Conservation (phyloP, 2,329 filamentous ascomycete genomes). For the Aspergillus cejpii region DNA sequence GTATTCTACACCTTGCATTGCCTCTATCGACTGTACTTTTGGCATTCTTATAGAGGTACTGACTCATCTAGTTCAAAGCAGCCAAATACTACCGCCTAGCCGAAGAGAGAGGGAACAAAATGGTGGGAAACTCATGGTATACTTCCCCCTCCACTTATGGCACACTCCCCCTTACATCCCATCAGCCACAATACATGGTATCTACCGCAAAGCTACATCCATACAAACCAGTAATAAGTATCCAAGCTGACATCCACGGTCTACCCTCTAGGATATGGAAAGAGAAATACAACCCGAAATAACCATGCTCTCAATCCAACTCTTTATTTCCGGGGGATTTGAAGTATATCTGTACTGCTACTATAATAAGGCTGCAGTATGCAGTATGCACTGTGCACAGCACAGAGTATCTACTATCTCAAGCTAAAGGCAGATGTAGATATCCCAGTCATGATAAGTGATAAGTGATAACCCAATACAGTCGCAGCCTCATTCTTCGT, state of each 20-base stretch:
- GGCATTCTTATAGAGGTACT: constrained; percentile 7
- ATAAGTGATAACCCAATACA: constrained; percentile 10
- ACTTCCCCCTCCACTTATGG: constrained; percentile 25
- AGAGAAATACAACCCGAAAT: constrained; percentile 71
- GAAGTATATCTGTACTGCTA: no score
- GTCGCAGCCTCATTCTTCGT: constrained; percentile 14
- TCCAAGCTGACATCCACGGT: constrained; percentile 19
- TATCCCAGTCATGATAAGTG: no score
- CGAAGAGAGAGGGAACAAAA: constrained; percentile 82
- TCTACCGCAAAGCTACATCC: no score
- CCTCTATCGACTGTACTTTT: constrained; percentile 2
- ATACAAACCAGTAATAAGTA: no score
- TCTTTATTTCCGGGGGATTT: no score
- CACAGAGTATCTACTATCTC: no score
- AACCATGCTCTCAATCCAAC: constrained; percentile 4
- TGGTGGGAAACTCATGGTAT: constrained; percentile 90
- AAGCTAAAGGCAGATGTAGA: no score
- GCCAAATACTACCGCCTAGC: constrained; percentile 90
- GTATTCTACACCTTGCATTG: no score
- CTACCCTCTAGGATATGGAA: constrained; percentile 94
- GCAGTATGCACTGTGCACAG: no score
- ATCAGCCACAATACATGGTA: no score
- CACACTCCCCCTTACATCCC: not conserved
- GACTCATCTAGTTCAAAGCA: constrained; percentile 44
- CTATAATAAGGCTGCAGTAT: no score